Evolutionary conservation across 2,329 filamentous ascomycete species (phyloP), one percentile per base, ranked within the genome.

Genomic region (Hymenoscyphus fraxineus): DNA sequence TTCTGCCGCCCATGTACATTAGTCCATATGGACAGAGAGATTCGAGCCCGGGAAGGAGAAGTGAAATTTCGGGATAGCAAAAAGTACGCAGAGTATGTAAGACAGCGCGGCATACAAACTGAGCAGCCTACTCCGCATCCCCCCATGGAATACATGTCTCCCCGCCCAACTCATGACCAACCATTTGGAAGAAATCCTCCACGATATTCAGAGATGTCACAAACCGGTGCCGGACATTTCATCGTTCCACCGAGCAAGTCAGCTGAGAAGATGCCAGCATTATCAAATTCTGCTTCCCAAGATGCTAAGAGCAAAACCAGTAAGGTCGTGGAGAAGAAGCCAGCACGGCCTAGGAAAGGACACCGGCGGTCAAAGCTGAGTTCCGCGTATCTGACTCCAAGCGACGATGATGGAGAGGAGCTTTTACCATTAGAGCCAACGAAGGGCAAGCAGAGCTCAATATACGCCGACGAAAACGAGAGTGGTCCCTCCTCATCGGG

Each of bases 11-110:
- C 75, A 58, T 81, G 80, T 64, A 73, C 75, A 10, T 72, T 76
- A 1, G 76, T 80, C 61, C 78, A 80, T 68, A 78, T 78, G 66
- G 80, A 82, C 70, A 73, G 78, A 40, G 80, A 82, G 68, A 72
- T 82, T 4, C 73, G 74, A 59, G 73, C 72, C 12, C 72, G 80
- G 61, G 79, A 82, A 69, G 78, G 72, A 12, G 63, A 70, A 22
- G 57, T 44, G 3, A 55, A 66, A 5, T 64, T 70, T n/a, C 44
- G 63, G n/a, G 69, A 56, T 6, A 63, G 64, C 31, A 55, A 51
- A 41, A 61, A 60, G 44, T 40, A 61, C 35, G 22, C 61, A 35
- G 54, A 44, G 35, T 58, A 64, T 22, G 51, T 55, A 10, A 31
- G 19, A 39, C 40, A 54, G 2, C 32, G 31, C n/a, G 35, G 19